Conservation (phyloP, 2,329 filamentous ascomycete genomes). For the Colletotrichum somersetense region DNA sequence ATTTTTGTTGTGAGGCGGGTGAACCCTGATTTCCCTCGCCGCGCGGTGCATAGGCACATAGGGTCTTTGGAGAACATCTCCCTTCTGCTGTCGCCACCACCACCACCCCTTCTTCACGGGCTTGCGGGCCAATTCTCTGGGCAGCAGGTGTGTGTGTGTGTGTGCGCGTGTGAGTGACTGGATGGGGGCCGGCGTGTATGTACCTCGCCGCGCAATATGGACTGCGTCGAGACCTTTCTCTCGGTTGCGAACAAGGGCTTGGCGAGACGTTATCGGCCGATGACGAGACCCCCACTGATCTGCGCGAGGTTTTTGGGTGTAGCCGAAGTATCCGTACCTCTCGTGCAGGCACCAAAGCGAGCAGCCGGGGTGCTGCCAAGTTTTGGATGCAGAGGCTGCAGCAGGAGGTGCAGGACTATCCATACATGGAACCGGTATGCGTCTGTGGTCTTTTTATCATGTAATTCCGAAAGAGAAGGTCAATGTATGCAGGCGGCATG, state of each 20-base stretch:
- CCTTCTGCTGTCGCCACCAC: neutral
- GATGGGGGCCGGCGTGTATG: neutral
- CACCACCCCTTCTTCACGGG: neutral
- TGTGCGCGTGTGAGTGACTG: too few species aligned
- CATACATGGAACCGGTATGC: too few species aligned
- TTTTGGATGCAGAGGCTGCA: conserved; percentile 36
- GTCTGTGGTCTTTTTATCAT: conserved; percentile 17
- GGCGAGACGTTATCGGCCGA: conserved; percentile 28
- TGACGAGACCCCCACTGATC: conserved; percentile 32
- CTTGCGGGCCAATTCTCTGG: too few species aligned
- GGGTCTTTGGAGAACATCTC: conserved; percentile 27
- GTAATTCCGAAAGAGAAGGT: conserved; percentile 19
- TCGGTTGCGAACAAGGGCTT: conserved; percentile 10
- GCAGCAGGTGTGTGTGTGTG: neutral
- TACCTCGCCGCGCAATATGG: conserved; percentile 14
- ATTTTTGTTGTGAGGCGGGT: conserved; percentile 1
- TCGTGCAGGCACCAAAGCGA: too few species aligned
- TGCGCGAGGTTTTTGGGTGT: conserved; percentile 18
- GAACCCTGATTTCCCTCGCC: conserved; percentile 37
- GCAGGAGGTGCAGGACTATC: neutral
- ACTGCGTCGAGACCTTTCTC: conserved; percentile 21
- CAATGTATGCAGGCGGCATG: conserved; percentile 12
- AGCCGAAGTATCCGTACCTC: neutral
- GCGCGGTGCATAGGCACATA: conserved; percentile 39
- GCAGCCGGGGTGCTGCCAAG: conserved; percentile 40